phyloP scores from a whole-genome alignment of 768 basidiomycete species.

The Boletus coccyginus region DNA sequence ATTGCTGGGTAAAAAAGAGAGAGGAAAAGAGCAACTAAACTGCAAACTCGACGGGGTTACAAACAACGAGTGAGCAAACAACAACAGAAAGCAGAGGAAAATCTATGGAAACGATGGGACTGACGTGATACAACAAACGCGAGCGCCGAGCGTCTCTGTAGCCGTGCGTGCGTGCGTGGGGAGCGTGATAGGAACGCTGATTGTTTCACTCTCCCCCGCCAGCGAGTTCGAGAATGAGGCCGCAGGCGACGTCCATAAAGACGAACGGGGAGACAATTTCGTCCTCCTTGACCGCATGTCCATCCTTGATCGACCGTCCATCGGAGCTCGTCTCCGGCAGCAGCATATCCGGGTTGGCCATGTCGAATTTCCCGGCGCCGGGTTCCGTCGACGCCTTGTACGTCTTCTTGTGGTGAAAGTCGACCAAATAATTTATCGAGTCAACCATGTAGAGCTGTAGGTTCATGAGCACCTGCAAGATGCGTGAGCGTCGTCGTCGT shows the following conservation, averaged over 20 bases:
- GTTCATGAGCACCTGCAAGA: constrained; percentile 85
- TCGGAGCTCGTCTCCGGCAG: constrained; percentile 53
- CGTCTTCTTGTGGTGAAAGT: constrained; percentile 96
- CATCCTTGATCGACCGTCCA: constrained; percentile 53
- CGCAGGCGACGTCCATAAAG: constrained; percentile 95
- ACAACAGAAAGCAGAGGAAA: not conserved
- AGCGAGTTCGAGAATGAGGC: constrained; percentile 91
- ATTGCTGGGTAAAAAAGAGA: not conserved
- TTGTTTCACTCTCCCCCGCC: constrained; percentile 48
- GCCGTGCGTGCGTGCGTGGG: not conserved
- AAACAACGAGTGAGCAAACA: not conserved
- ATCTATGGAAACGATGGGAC: not conserved
- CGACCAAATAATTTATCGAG: constrained; percentile 92
- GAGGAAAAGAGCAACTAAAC: not conserved
- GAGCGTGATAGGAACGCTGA: not conserved
- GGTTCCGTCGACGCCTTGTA: constrained; percentile 72
- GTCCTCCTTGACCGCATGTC: constrained; percentile 44
- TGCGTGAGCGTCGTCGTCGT: not conserved
- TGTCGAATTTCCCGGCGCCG: constrained; percentile 70
- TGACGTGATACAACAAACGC: not conserved
- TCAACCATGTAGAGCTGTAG: constrained; percentile 97
- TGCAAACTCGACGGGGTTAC: not conserved
- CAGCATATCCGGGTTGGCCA: constrained; percentile 37
- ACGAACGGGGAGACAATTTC: constrained; percentile 84
- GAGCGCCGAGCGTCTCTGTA: not conserved